Evolutionary conservation across 306 rosid species (phyloP).

Genomic region (Comarum palustre): DNA sequence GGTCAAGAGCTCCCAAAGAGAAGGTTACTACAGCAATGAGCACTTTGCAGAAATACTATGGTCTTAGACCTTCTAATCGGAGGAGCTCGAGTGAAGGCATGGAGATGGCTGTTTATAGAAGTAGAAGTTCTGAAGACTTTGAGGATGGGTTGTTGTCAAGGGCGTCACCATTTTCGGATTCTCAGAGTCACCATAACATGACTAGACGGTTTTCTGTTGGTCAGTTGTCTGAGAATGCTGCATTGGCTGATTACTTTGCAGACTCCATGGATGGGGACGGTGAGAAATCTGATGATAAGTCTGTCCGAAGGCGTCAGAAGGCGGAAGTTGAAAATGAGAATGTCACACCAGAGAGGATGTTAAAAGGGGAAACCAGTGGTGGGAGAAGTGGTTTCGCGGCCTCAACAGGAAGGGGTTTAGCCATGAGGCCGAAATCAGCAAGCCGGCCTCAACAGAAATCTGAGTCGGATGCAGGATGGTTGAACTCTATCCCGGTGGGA

Average conservation of each 20-base stretch:
- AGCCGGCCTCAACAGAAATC: constrained; percentile 44
- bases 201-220: constrained; percentile 40
- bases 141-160: constrained; percentile 45
- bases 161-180: constrained; percentile 38
- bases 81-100: constrained; percentile 37
- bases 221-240: constrained; percentile 47
- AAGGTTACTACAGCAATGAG: constrained; percentile 58
- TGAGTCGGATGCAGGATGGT: constrained; percentile 56
- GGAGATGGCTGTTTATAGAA: constrained; percentile 58
- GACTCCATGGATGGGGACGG: constrained; percentile 48
- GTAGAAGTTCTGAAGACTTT: constrained; percentile 39
- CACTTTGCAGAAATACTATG: constrained; percentile 64
- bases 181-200: constrained; percentile 32
- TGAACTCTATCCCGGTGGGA: constrained; percentile 60
- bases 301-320: constrained; percentile 75
- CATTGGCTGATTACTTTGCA: constrained; percentile 29
- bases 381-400: constrained; percentile 48
- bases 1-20: constrained; percentile 46
- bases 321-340: constrained; percentile 51
- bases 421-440: constrained; percentile 67
- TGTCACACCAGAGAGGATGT: constrained; percentile 50
- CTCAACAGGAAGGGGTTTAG: constrained; percentile 59
- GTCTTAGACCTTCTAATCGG: constrained; percentile 40
- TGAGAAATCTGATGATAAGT: constrained; percentile 67
- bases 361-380: constrained; percentile 50